A percentile compares a stretch with the other conserved stretches of the same genome.
phyloP scores from a whole-genome alignment of 805 yeast genomes.

The Starmerella cellae region DNA sequence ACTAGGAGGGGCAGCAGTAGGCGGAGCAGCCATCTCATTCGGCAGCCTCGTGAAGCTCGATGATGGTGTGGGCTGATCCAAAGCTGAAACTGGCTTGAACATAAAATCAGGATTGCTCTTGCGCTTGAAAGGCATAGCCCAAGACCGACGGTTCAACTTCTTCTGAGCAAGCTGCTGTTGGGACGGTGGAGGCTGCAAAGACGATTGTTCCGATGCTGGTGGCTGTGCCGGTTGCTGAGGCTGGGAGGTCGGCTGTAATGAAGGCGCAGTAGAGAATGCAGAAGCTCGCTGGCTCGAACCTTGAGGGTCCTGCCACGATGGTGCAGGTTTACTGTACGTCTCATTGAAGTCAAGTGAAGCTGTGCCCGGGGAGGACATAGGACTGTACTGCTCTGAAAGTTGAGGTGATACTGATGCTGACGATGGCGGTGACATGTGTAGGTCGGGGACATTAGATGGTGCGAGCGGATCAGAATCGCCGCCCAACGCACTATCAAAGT shows the following conservation, averaged over 20 bases:
- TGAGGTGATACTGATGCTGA: conserved; percentile 2
- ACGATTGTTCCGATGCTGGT: neutral
- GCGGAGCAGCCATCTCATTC: neutral
- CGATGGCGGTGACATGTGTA: conserved; percentile 2
- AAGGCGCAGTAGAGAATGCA: neutral
- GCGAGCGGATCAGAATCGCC: neutral
- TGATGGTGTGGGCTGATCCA: conserved; percentile 3
- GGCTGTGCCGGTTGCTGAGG: neutral
- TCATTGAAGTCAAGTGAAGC: neutral
- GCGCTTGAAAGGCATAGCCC: conserved; percentile 36
- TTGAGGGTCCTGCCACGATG: neutral
- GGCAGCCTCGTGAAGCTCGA: neutral
- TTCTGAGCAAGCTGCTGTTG: neutral
- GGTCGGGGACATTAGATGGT: conserved; percentile 4
- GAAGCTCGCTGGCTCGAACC: neutral
- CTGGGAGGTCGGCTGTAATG: neutral
- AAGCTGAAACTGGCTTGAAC: conserved; percentile 1
- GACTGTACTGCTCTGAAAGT: conserved; percentile 3
- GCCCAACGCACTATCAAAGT: conserved; percentile 23
- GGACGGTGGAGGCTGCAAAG: neutral
- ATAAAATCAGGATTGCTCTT: conserved; percentile 14
- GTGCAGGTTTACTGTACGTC: neutral
- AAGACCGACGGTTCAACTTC: conserved; percentile 24
- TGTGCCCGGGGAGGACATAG: conserved; percentile 7
- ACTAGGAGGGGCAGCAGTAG: neutral